Base-by-base conservation (phyloP, 768 basidiomycete genomes). In the Pleurotus salmoneostramineus region DNA sequence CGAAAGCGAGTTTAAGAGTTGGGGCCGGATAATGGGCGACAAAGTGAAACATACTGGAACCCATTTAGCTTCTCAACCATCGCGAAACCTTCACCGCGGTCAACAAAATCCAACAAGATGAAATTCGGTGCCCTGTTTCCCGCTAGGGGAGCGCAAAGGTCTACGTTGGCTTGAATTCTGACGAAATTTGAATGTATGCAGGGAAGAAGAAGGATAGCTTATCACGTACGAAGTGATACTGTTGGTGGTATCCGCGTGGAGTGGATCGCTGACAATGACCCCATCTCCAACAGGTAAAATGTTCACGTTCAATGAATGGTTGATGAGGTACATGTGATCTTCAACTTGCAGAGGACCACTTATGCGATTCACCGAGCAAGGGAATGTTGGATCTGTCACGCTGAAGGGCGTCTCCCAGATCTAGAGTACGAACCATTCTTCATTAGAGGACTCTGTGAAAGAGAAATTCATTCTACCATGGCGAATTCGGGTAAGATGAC, bases 101-200 rank as follows among this genome's bases (percentile, higher is more conserved):
- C 70, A 35, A 81, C 74, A 58, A 69, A 82, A 64, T 81, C 80
- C 57, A 81, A 66, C 56, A 82, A 69, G 12, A 82, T 73, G 58
- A 79, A 81, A 65, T 75, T 80, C 2, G 80, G 78, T 3, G 71
- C 69, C 5, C 71, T 66, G 4, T 73, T 74, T 8, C 68, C 71
- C 3, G 73, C 68, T 48, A 80, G 69, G 1, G 69, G 68, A 2
- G 70, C 69, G 58, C 81, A 81, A 2, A 77, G 73, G 34, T 72
- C 70, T 0, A 76, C 74, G 61, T 80, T 70, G 5, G 74, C 76
- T 12, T 72, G 21, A 33, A 74, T 73, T 0, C 73, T 76, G 6
- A 15, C 8, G 40, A 11, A 15, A 21, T 48, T 15, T 56, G 47
- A 31, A 42, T 34, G 43, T 32, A 15, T 50, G 17, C 17, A 6